Conservation (phyloP, 2,329 filamentous ascomycete species). For the Teratosphaeria gauchensis region DNA sequence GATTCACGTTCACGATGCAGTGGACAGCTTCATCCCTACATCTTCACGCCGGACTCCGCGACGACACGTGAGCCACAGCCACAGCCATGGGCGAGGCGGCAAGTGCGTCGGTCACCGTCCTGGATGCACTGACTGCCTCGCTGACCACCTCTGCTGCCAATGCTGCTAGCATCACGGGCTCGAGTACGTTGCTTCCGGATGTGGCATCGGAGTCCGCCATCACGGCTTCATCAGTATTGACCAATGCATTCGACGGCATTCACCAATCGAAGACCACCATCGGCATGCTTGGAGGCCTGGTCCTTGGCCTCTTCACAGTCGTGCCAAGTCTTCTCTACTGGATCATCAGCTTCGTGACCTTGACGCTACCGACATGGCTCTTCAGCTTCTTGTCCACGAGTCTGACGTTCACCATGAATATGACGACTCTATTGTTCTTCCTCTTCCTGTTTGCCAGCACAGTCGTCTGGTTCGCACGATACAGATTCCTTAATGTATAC, state of each 20-base stretch:
- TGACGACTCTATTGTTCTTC: conserved; percentile 86
- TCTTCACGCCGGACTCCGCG: not conserved
- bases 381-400: conserved; percentile 87
- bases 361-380: conserved; percentile 79
- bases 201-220: not conserved
- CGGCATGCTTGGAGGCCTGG: conserved; percentile 25
- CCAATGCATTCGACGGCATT: not conserved
- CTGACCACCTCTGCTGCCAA: not conserved
- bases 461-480: conserved; percentile 85
- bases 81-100: not conserved
- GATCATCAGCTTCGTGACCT: conserved; percentile 73
- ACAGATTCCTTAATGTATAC: conserved; percentile 96
- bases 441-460: conserved; percentile 68
- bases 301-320: conserved; percentile 29
- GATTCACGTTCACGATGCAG: not conserved
- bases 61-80: not conserved
- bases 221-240: not conserved
- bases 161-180: not conserved
- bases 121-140: not conserved
- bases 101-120: not conserved
- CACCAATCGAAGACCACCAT: conserved; percentile 8
- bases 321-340: conserved; percentile 60
- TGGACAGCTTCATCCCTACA: not conserved
- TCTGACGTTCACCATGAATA: conserved; percentile 96
- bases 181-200: not conserved